A percentile compares a stretch with the other conserved stretches of the same genome.
These are phyloP conservation scores for Nemania diffusa DNA, from an alignment of 2,329 filamentous ascomycete species.

Conservation along the genomic window DNA sequence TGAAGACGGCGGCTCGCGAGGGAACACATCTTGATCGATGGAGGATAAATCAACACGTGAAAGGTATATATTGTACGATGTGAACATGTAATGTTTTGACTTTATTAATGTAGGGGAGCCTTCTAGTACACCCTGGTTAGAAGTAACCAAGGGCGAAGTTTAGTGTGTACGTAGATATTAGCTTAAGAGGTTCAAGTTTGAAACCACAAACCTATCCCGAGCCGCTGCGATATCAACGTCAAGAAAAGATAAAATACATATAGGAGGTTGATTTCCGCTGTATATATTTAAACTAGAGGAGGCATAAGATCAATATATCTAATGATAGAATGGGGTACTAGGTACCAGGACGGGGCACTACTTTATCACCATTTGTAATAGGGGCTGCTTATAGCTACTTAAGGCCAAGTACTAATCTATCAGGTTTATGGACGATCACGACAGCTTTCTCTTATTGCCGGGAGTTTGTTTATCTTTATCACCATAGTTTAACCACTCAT, in stretches of 20 bases:
- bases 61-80: background rate
- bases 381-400: background rate
- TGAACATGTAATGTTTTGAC: background rate
- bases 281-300: background rate
- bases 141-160: too few relatives aligned
- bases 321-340: background rate
- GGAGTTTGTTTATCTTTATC: background rate
- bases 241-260: too few relatives aligned
- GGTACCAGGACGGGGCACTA: background rate
- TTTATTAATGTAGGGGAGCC: background rate
- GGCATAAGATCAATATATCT: background rate
- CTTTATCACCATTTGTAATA: background rate
- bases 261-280: background rate
- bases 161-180: background rate
- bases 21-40: constrained; percentile 7
- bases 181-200: background rate
- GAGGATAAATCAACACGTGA: background rate
- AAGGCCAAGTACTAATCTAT: background rate
- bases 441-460: background rate
- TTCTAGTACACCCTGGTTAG: background rate
- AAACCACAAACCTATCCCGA: background rate
- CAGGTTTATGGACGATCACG: too few relatives aligned
- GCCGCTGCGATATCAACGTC: too few relatives aligned
- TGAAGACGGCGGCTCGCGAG: background rate
- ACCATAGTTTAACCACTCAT: background rate